Conservation (phyloP, 2,329 filamentous ascomycete species). For the Aschersonia sp. region DNA sequence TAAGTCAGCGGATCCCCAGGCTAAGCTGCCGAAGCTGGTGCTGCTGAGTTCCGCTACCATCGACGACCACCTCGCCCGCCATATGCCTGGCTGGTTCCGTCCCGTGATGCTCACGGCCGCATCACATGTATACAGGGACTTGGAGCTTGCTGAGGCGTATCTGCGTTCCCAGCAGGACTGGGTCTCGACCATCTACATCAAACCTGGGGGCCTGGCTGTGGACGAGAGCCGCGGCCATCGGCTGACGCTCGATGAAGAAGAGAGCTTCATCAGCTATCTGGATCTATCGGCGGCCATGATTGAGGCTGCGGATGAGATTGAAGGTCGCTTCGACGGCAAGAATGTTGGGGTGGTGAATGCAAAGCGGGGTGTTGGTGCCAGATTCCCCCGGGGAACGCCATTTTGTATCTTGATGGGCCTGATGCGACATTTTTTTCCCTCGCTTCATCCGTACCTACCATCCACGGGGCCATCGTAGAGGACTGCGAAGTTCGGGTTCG, state of each 20-base stretch:
- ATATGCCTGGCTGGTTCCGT: slow-evolving; percentile 14
- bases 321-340: slow-evolving; percentile 11
- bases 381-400: background rate
- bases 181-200: slow-evolving; percentile 24
- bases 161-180: slow-evolving; percentile 22
- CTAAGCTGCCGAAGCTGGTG: slow-evolving; percentile 21
- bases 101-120: slow-evolving; percentile 15
- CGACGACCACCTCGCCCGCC: slow-evolving; percentile 19
- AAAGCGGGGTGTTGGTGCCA: background rate
- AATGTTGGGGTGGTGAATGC: slow-evolving; percentile 8
- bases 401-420: background rate
- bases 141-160: slow-evolving; percentile 18
- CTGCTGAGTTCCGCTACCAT: slow-evolving; percentile 27
- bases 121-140: slow-evolving; percentile 9
- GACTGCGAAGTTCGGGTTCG: too few species aligned
- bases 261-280: slow-evolving; percentile 17
- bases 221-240: slow-evolving; percentile 20
- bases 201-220: slow-evolving; percentile 15
- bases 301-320: slow-evolving; percentile 23
- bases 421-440: slow-evolving; percentile 2
- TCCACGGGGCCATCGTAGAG: too few species aligned
- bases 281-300: slow-evolving; percentile 26
- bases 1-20: background rate
- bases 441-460: slow-evolving; percentile 1
- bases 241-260: slow-evolving; percentile 21